Percentiles rank a stretch among this genome's conserved stretches.
Conservation (phyloP, 441 rosid species). For the Erodium texanum region DNA sequence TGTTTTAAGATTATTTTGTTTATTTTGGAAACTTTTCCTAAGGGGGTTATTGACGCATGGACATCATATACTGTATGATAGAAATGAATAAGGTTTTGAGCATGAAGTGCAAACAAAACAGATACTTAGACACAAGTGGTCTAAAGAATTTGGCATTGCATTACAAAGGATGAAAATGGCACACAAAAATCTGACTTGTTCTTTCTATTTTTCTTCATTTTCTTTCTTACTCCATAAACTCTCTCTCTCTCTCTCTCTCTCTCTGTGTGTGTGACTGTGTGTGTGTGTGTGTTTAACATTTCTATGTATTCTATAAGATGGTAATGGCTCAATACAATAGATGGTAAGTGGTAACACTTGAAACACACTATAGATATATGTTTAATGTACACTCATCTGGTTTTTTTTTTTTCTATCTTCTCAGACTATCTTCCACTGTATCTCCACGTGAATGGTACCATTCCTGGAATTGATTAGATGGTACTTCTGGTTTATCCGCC, state of each 20-base stretch:
- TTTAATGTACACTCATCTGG: neutral
- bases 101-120: too few relatives aligned
- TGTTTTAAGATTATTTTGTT: too few relatives aligned
- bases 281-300: too few relatives aligned
- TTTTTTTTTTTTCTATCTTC: neutral
- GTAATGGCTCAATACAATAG: neutral
- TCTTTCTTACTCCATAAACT: neutral
- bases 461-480: slow-evolving; percentile 74
- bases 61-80: too few relatives aligned
- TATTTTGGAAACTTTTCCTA: too few relatives aligned
- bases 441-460: slow-evolving; percentile 65
- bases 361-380: neutral
- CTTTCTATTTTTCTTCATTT: too few relatives aligned
- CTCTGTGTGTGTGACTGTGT: too few relatives aligned
- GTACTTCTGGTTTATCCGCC: slow-evolving; percentile 73
- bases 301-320: neutral
- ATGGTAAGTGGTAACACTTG: neutral
- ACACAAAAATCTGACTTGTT: neutral
- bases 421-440: slow-evolving; percentile 49
- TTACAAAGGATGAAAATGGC: neutral
- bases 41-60: too few relatives aligned
- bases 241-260: neutral
- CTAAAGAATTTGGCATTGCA: neutral
- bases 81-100: too few relatives aligned
- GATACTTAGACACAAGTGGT: too few relatives aligned